phyloP scores from a whole-genome alignment of 1,139 yeast genomes.

The Nakaseomyces nivariensis region DNA sequence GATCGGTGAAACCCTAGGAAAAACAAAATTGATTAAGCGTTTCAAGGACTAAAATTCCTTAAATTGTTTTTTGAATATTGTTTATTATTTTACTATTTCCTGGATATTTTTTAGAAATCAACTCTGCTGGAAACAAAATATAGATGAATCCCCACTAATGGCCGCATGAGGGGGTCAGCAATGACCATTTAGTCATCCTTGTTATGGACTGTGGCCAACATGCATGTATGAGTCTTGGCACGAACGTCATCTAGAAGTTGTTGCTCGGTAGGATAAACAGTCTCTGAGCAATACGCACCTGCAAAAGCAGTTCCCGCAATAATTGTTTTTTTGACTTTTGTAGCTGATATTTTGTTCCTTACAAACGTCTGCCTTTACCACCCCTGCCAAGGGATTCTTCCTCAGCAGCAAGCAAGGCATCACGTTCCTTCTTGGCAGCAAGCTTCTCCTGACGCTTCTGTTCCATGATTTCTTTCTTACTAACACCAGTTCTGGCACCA shows the following conservation, averaged over 20 bases:
- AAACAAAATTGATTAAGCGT: too few relatives aligned
- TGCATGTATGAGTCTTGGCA: neutral
- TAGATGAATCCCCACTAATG: too few relatives aligned
- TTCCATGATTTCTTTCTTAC: slow-evolving; percentile 18
- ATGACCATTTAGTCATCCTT: too few relatives aligned
- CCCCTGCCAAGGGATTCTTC: slow-evolving; percentile 15
- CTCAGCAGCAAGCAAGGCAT: slow-evolving; percentile 21
- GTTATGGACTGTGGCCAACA: too few relatives aligned
- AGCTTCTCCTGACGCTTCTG: slow-evolving; percentile 19
- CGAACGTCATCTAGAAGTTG: neutral
- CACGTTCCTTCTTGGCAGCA: slow-evolving; percentile 22
- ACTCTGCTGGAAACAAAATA: too few relatives aligned
- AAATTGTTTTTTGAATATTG: too few relatives aligned
- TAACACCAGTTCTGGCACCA: slow-evolving; percentile 27
- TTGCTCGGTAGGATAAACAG: neutral
- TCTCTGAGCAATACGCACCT: neutral
- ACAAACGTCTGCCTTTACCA: slow-evolving; percentile 15
- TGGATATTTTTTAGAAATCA: too few relatives aligned
- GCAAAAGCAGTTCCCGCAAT: neutral
- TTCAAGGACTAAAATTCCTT: too few relatives aligned
- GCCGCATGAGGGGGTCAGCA: too few relatives aligned
- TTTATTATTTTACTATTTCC: too few relatives aligned
- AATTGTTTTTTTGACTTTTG: neutral
- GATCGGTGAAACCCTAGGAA: too few relatives aligned
- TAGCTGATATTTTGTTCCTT: neutral